These are phyloP conservation scores for Umbelopsis isabellina DNA, from an alignment of 192 early-diverging fungal genomes.

Conservation along the genomic window DNA sequence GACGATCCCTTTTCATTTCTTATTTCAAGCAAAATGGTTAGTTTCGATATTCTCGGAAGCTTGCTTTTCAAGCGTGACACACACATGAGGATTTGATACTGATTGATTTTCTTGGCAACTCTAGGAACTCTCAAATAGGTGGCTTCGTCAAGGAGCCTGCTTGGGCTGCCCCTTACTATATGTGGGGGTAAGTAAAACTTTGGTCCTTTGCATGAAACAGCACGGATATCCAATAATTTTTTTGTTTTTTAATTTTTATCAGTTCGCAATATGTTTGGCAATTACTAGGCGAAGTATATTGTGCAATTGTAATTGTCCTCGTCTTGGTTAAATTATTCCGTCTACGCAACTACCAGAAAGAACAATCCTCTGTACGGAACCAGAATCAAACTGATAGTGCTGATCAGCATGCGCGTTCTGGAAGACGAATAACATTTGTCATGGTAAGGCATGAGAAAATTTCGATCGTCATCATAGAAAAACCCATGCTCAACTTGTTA, in stretches of 20 bases:
- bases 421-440: constrained; percentile 16
- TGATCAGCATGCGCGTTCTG: not conserved
- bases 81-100: not conserved
- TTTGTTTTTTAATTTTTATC: not conserved
- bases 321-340: not conserved
- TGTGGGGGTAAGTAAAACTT: constrained; percentile 12
- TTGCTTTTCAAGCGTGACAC: not conserved
- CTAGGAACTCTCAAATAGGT: constrained; percentile 17
- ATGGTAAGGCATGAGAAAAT: constrained; percentile 6
- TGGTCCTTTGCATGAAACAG: not conserved
- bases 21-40: constrained; percentile 9
- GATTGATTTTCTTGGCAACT: not conserved
- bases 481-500: not conserved
- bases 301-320: constrained; percentile 5
- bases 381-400: not conserved
- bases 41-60: not conserved
- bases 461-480: not conserved
- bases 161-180: constrained; percentile 20
- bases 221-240: not conserved
- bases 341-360: not conserved
- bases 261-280: constrained; percentile 23
- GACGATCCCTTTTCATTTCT: constrained; percentile 23
- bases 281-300: constrained; percentile 16
- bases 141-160: constrained; percentile 6
- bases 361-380: not conserved